A percentile compares a stretch with the other conserved stretches of the same genome.
phyloP scores from a whole-genome alignment of 208 protist genomes.

The Wallacemonas sp. region DNA sequence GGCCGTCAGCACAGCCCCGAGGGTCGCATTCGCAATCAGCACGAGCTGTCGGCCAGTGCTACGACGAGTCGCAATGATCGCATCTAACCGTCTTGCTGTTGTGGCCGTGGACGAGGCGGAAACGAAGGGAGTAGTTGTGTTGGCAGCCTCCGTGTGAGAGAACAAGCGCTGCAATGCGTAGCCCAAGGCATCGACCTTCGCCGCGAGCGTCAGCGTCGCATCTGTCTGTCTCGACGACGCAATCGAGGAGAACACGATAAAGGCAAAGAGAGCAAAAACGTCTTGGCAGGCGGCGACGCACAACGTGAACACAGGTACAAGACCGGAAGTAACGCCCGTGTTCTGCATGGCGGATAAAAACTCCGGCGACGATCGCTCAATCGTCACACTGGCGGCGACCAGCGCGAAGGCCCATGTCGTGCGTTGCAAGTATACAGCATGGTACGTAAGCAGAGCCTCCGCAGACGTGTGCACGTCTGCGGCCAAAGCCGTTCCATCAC shows the following conservation, averaged over 20 bases:
- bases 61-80: not conserved
- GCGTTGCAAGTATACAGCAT: conserved; percentile 13
- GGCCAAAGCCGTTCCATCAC: not conserved
- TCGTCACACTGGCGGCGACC: conserved; percentile 21
- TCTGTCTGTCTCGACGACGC: conserved; percentile 9
- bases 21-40: conserved; percentile 8
- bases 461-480: not conserved
- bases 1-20: conserved; percentile 4
- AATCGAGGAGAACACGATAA: conserved; percentile 18
- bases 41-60: conserved; percentile 13
- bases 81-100: too few relatives aligned
- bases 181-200: not conserved
- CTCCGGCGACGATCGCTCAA: conserved; percentile 32
- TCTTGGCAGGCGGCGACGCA: conserved; percentile 28
- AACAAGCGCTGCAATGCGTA: not conserved
- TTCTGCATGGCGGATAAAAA: conserved; percentile 23
- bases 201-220: not conserved
- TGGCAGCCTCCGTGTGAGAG: not conserved
- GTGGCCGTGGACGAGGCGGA: not conserved
- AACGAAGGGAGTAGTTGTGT: not conserved
- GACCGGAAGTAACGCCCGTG: conserved; percentile 15
- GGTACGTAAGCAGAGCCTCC: conserved; percentile 8
- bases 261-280: conserved; percentile 20
- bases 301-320: conserved; percentile 23
- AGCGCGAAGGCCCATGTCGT: conserved; percentile 24